Conservation (phyloP, 345 rosid species). For the Lepidium aucheri region DNA sequence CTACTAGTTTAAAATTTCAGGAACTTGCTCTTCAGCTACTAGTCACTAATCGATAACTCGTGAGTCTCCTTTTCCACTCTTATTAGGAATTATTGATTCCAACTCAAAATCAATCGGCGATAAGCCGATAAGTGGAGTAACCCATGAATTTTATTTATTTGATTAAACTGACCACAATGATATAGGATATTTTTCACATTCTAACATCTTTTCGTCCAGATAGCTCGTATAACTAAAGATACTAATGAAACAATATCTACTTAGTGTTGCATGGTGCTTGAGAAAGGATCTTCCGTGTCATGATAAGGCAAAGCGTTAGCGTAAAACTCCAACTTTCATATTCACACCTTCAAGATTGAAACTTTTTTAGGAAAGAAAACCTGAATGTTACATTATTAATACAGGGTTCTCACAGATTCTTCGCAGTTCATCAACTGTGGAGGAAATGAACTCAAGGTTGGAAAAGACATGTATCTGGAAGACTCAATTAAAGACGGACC, state of each 20-base stretch:
- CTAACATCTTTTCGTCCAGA: neutral
- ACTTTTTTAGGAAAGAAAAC: neutral
- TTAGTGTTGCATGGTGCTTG: slow-evolving; percentile 61
- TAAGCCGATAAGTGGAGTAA: no score
- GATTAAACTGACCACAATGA: no score
- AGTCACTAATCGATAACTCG: slow-evolving; percentile 38
- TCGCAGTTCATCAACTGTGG: slow-evolving; percentile 81
- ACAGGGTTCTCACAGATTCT: slow-evolving; percentile 34
- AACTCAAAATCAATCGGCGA: no score
- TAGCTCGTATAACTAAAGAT: neutral
- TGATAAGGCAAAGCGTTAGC: slow-evolving; percentile 40
- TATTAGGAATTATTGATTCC: no score
- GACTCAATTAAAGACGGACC: slow-evolving; percentile 35
- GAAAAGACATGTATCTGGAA: slow-evolving; percentile 35
- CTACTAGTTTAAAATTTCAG: slow-evolving; percentile 29
- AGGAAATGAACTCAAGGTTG: slow-evolving; percentile 37
- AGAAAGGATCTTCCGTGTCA: slow-evolving; percentile 62
- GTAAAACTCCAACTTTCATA: neutral
- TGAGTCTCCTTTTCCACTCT: slow-evolving; percentile 30
- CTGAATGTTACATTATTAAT: neutral
- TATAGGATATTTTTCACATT: no score
- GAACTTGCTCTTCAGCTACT: slow-evolving; percentile 57
- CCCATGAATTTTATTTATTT: no score
- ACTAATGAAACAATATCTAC: neutral
- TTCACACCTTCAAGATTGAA: neutral